Conservation (phyloP, 73 alveolate genomes). For the Paramecium sexaurelia region DNA sequence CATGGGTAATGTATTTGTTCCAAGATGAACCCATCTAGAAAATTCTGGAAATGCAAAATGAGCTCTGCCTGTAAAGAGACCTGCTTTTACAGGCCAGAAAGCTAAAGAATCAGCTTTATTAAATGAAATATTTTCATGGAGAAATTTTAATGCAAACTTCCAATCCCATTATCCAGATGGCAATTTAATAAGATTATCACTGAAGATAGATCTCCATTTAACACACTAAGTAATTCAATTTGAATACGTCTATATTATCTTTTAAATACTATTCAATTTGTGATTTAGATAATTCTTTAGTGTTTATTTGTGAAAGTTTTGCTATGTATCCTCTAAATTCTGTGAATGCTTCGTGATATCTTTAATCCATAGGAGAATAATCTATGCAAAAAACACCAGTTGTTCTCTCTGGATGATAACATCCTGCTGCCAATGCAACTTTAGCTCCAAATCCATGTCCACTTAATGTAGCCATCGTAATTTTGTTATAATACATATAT, state of each 20-base stretch:
- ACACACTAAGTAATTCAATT: conserved; percentile 54
- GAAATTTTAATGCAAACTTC: conserved; percentile 48
- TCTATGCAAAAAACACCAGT: conserved; percentile 86
- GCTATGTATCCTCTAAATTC: conserved; percentile 76
- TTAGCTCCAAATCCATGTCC: conserved; percentile 94
- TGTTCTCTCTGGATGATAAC: conserved; percentile 76
- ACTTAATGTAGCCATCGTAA: conserved; percentile 84
- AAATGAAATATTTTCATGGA: conserved; percentile 57
- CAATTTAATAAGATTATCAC: conserved; percentile 62
- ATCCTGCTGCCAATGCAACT: conserved; percentile 86
- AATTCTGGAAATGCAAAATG: conserved; percentile 79
- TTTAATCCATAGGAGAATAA: conserved; percentile 85
- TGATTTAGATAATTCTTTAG: conserved; percentile 17
- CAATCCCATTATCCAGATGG: conserved; percentile 44
- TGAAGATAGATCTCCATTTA: conserved; percentile 81
- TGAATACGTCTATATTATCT: conserved; percentile 55
- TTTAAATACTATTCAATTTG: conserved; percentile 55
- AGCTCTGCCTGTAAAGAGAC: conserved; percentile 80
- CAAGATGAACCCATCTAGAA: conserved; percentile 86
- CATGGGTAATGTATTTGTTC: conserved; percentile 88
- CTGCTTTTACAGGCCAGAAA: conserved; percentile 75
- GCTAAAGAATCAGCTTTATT: conserved; percentile 77
- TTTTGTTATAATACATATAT: conserved; percentile 79
- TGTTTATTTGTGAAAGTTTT: conserved; percentile 46
- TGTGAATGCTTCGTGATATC: conserved; percentile 78